These are phyloP conservation scores for Hirsutella rhossiliensis DNA, from an alignment of 2,329 filamentous ascomycete genomes.

Conservation along the genomic window DNA sequence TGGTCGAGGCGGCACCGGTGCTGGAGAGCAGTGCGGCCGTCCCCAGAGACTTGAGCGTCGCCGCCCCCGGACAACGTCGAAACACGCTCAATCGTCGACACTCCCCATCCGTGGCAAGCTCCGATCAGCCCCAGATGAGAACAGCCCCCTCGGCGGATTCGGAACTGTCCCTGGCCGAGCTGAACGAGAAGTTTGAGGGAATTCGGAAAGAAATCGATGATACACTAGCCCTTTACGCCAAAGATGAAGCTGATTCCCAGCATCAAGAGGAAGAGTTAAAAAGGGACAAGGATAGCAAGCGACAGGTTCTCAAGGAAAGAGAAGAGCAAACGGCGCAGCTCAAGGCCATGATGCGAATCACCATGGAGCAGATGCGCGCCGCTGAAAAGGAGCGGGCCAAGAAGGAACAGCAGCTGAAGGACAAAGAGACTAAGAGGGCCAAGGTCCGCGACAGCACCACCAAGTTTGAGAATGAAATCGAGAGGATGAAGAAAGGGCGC, in stretches of 20 bases:
- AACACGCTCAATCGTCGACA: conserved; percentile 60
- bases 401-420: conserved; percentile 59
- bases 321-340: conserved; percentile 81
- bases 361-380: conserved; percentile 70
- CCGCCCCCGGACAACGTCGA: conserved; percentile 22
- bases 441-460: conserved; percentile 59
- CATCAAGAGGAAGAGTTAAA: conserved; percentile 55
- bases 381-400: conserved; percentile 69
- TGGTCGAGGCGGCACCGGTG: conserved; percentile 48
- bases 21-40: conserved; percentile 49
- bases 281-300: conserved; percentile 69
- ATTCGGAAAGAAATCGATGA: conserved; percentile 79
- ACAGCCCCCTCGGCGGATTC: conserved; percentile 37
- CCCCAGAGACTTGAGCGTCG: conserved; percentile 50
- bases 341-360: conserved; percentile 65
- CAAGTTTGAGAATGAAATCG: conserved; percentile 54
- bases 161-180: conserved; percentile 58
- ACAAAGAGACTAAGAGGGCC: conserved; percentile 55
- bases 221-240: conserved; percentile 54
- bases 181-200: conserved; percentile 70
- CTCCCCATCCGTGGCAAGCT: conserved; percentile 56
- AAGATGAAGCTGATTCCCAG: conserved; percentile 60
- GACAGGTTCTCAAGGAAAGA: conserved; percentile 70
- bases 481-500: conserved; percentile 45
- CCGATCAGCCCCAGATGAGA: conserved; percentile 35